Base-by-base conservation (phyloP, 352 stramenopile genomes). In the Globisporangium orthogonon region DNA sequence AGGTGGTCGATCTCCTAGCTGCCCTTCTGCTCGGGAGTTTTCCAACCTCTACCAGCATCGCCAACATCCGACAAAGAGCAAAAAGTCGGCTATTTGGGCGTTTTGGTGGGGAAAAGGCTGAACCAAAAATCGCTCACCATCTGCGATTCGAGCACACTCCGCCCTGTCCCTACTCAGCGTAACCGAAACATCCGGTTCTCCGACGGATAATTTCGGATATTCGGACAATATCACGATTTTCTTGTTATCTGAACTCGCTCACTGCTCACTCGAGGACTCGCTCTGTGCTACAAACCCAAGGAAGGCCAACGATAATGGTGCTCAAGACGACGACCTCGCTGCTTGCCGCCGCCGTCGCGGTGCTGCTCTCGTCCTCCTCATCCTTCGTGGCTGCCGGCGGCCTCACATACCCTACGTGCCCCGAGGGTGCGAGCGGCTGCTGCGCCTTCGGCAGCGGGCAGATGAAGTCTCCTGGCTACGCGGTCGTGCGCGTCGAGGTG, bases 381-480 rank as follows among this genome's bases (percentile, higher is more conserved):
- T 11, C 30, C 41, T 33, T 17, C 54, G 65, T 62, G 64, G 33
- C 39, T 9, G 59, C 50, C 9, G 60, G 51, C 7, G 56, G 17
- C 39, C 58, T 72, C 41, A 79, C 79, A 65, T 89, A 83, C 65
- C 79, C 79, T 4, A 54, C 78, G 57, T 90, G 80, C 67, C 35
- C 59, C 15, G 50, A 37, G 2, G 64, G 67, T 40, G 75, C 61
- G 41, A 69, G 69, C 37, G 74, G 70, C 56, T 88, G 80, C 67
- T 90, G 77, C 61, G 53, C 63, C 37, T 83, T 85, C 39, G 74
- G 72, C 57, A 71, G 60, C 37, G 68, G 67, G 23, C 70, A 60
- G 41, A 90, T 90, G 80, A 69, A 64, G 46, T 74, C 77, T 60
- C 80, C 67, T 31, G 80, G 80, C 31, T 87, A 85, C 65, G 61